Evolutionary conservation across 2,329 filamentous ascomycete genomes (phyloP).

Genomic region (Didymella keratinophila): DNA sequence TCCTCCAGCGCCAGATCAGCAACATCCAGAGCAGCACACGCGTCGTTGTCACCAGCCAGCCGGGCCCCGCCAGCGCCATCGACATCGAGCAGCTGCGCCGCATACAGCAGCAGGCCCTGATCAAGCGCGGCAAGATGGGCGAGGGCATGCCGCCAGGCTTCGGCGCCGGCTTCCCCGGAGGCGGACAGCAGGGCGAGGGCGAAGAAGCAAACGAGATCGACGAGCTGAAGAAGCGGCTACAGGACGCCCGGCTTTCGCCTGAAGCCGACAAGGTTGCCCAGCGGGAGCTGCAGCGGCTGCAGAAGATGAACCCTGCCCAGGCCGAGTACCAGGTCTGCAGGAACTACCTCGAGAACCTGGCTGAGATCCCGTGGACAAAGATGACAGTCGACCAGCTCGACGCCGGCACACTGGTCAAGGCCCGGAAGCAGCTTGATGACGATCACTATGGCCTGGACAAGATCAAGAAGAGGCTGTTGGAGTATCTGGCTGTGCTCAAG

Average conservation of each 20-base stretch:
- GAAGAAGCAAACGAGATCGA: slow-evolving; percentile 91
- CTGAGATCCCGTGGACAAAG: slow-evolving; percentile 91
- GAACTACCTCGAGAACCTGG: slow-evolving; percentile 91
- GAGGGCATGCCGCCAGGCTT: slow-evolving; percentile 46
- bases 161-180: slow-evolving; percentile 56
- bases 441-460: slow-evolving; percentile 97
- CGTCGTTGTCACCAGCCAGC: slow-evolving; percentile 78
- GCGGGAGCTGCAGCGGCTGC: slow-evolving; percentile 83
- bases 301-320: slow-evolving; percentile 95
- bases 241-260: slow-evolving; percentile 78
- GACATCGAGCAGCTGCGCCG: slow-evolving; percentile 56
- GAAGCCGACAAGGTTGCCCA: slow-evolving; percentile 93
- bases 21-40: slow-evolving; percentile 87
- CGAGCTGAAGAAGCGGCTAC: slow-evolving; percentile 86
- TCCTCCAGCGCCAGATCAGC: slow-evolving; percentile 82
- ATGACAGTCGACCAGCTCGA: slow-evolving; percentile 87
- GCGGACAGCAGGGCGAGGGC: slow-evolving; percentile 66
- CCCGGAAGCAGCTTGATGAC: slow-evolving; percentile 89
- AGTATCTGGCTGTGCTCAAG: slow-evolving; percentile 95
- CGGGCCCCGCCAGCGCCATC: slow-evolving; percentile 55
- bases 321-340: slow-evolving; percentile 94
- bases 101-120: slow-evolving; percentile 53
- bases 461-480: slow-evolving; percentile 94
- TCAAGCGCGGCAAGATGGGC: slow-evolving; percentile 46
- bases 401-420: slow-evolving; percentile 76